Evolutionary conservation across 2,329 filamentous ascomycete species (phyloP), one percentile per base, ranked within the genome.

Genomic region (Cercospora citrullina): DNA sequence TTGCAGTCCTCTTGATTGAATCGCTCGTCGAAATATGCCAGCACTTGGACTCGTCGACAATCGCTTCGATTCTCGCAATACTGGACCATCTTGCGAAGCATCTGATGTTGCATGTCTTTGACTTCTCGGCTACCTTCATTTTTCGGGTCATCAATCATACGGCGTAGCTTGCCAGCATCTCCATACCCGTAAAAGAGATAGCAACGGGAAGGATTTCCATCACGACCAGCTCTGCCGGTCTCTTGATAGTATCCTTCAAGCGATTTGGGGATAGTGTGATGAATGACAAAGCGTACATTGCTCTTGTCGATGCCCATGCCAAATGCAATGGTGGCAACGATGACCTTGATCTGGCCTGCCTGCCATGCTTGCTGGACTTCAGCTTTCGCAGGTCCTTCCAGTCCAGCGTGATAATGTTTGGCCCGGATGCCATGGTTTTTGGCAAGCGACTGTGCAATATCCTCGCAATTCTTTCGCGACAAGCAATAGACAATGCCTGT

Each of bases 281-380:
- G 96, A 48, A 99, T 92, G 36, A 99, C 95, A 77, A 96, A 99
- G 30, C 95, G 91, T 59, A 99, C 95, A 77, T 99, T 91, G 0
- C 94, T 88, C 79, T 99, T 99, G 82, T 99, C 95, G 72, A 99
- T 99, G n/a, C 95, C 95, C 95, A 99, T 99, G 6, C 95, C 95
- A 77, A 99, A 99, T 26, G 95, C 95, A 78, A 99, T 98, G 0
- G 95, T 99, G 21, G 95, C 96, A 18, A 64, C 62, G 53, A 99
- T 96, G 36, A 99, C 91, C 73, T 97, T 91, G 75, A 90, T 87
- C 62, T 84, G 81, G 5, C 93, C 93, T 53, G 81, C 82, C 78
- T 99, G 95, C 95, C 95, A 99, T 31, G 88, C 80, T 68, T 86
- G 86, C 78, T 98, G 94, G 4, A 95, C 86, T 6, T 85, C 78